A percentile compares a stretch with the other conserved stretches of the same genome.
Evolutionary conservation across 805 yeast genomes (phyloP).

Genomic region (Blastobotrys parvus): DNA sequence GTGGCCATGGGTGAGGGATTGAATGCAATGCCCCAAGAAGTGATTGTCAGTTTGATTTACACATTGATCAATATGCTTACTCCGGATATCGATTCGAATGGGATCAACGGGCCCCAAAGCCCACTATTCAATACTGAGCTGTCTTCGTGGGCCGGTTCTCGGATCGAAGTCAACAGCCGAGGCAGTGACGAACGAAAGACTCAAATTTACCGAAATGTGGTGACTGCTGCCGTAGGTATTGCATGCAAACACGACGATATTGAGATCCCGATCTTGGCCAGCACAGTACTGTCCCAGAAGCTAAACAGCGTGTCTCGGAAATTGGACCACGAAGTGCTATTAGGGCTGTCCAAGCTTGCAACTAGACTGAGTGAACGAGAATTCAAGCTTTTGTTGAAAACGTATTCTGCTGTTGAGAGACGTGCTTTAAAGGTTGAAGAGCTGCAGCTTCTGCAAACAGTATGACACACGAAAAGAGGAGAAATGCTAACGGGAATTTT

Average conservation of each 20-base stretch:
- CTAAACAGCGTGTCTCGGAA: constrained; percentile 36
- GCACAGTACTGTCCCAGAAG: constrained; percentile 78
- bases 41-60: constrained; percentile 75
- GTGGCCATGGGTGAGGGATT: constrained; percentile 57
- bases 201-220: constrained; percentile 51
- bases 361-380: constrained; percentile 56
- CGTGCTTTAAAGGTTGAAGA: constrained; percentile 39
- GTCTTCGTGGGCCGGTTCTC: not conserved
- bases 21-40: constrained; percentile 65
- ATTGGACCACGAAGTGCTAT: constrained; percentile 49
- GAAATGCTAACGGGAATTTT: constrained; percentile 11
- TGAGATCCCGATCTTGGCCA: constrained; percentile 66
- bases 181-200: not conserved
- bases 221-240: constrained; percentile 58
- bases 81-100: constrained; percentile 28
- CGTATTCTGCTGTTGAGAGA: constrained; percentile 43
- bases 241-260: constrained; percentile 60
- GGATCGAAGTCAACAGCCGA: not conserved
- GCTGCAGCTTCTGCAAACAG: constrained; percentile 22
- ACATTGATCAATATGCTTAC: constrained; percentile 69
- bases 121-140: too few relatives aligned
- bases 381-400: constrained; percentile 51
- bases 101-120: too few relatives aligned
- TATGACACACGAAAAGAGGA: constrained; percentile 18
- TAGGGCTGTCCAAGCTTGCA: constrained; percentile 57